Percentiles rank a stretch among this genome's conserved stretches.
Evolutionary conservation across 495 filamentous ascomycete species (phyloP).

Genomic region (Penicillium alfredii): DNA sequence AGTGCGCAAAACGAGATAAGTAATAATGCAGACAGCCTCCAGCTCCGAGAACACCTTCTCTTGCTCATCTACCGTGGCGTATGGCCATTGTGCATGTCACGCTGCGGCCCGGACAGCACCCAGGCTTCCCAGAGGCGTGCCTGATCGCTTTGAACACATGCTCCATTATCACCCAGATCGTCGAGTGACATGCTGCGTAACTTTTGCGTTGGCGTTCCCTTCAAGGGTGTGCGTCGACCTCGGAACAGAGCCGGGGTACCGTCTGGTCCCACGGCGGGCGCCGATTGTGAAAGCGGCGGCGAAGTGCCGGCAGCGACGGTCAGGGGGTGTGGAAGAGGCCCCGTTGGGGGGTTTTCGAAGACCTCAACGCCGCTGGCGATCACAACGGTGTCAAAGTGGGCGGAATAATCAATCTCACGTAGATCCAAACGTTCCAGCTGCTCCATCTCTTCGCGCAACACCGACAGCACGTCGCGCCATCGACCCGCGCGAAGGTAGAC

Average conservation of each 20-base stretch:
- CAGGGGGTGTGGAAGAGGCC: conserved; percentile 6
- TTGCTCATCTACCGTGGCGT: conserved; percentile 3
- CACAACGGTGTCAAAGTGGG: conserved; percentile 42
- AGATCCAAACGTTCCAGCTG: conserved; percentile 55
- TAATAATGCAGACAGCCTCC: no score
- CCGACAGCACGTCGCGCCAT: conserved; percentile 56
- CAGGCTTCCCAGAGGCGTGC: conserved; percentile 60
- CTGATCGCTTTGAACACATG: conserved; percentile 44
- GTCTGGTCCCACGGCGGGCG: not conserved
- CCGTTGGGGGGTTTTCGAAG: conserved; percentile 8
- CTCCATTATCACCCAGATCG: conserved; percentile 55
- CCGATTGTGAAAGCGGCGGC: not conserved
- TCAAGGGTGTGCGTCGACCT: conserved; percentile 18
- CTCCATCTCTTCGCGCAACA: conserved; percentile 53
- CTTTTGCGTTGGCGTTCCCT: conserved; percentile 18
- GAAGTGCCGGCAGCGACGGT: conserved; percentile 12
- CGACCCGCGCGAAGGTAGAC: conserved; percentile 52
- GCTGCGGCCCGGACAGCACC: conserved; percentile 37
- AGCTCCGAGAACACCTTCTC: no score
- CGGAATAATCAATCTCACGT: conserved; percentile 54
- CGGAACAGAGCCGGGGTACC: not conserved
- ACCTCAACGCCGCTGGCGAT: conserved; percentile 23
- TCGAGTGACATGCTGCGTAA: conserved; percentile 30
- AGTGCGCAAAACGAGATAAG: no score
- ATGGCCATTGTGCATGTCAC: conserved; percentile 2